These are phyloP conservation scores for Carex arenaria DNA, from an alignment of 202 grass and related monocot genomes.

Conservation along the genomic window DNA sequence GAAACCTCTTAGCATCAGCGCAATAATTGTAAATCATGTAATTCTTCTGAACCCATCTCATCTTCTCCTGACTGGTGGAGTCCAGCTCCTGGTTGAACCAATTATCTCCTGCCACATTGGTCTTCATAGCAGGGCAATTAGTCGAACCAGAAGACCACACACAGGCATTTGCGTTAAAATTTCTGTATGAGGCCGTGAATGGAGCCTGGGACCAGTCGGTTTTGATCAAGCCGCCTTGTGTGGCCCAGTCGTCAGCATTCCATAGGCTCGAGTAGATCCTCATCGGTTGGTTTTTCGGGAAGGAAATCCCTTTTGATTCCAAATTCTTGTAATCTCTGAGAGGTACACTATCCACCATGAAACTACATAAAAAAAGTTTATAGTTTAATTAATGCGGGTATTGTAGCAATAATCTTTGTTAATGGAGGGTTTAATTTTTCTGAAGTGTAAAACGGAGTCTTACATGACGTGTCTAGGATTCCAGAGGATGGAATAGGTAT, in stretches of 20 bases:
- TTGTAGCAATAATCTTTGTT: neutral
- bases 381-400: neutral
- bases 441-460: neutral
- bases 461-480: conserved; percentile 41
- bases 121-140: neutral
- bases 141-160: conserved; percentile 10
- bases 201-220: conserved; percentile 36
- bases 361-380: conserved; percentile 1
- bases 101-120: conserved; percentile 31
- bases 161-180: conserved; percentile 31
- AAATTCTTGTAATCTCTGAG: conserved; percentile 39
- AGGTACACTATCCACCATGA: conserved; percentile 31
- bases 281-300: conserved; percentile 39
- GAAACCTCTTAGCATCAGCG: conserved; percentile 20
- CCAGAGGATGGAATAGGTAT: conserved; percentile 48
- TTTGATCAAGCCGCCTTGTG: conserved; percentile 31
- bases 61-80: conserved; percentile 15
- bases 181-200: conserved; percentile 26
- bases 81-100: conserved; percentile 36
- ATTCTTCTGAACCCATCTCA: conserved; percentile 29
- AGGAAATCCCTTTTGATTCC: conserved; percentile 27
- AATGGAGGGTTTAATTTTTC: neutral
- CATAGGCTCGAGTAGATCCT: conserved; percentile 42
- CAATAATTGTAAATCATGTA: conserved; percentile 39
- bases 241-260: conserved; percentile 45